Base-by-base conservation (phyloP, 2,329 filamentous ascomycete genomes). In the Colletotrichum coccodes region DNA sequence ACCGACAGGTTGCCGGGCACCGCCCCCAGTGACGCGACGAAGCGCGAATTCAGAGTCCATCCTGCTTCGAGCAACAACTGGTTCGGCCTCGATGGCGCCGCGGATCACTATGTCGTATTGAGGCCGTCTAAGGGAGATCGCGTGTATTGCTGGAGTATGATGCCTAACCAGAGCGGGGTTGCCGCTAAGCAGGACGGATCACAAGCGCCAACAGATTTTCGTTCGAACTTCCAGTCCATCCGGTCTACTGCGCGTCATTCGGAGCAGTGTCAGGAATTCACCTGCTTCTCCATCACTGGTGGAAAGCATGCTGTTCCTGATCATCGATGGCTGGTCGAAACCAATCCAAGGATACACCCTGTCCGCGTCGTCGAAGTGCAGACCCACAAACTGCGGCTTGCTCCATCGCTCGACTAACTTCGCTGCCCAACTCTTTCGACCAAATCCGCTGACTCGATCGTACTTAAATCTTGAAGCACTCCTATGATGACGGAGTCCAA, bases 271-370 rank as follows among this genome's bases (percentile, higher is more conserved):
- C 47, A 56, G 40, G 21, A 66, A 26, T 23, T 36, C 8, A n/a
- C 42, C 52, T 18, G 21, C 28, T 57, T 52, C 44, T 52, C 60
- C 53, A 58, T 59, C 30, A 16, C 28, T 28, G 60, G 21, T 28
- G 53, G 32, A n/a, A 26, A 64, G 46, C 26, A 38, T 59, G 46
- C 53, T 68, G 60, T 54, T 49, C 60, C 53, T 54, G 40, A 49
- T 47, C 21, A 34, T 60, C 60, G 65, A 59, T 65, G 60, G 65
- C 53, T 59, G 65, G 60, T 65, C 12, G 40, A 40, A 40, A 32
- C 56, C 21, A 23, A 44, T 56, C 49, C 66, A 67, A 67, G 66
- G 66, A 68, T 68, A 58, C 57, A 53, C 67, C 67, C 67, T 70
- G 67, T 49, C 67, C 16, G 23, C 38, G 42, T 59, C 49, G 32